Evolutionary conservation across 1,139 yeast species (phyloP).

Genomic region (Yamadazyma epiphylla): DNA sequence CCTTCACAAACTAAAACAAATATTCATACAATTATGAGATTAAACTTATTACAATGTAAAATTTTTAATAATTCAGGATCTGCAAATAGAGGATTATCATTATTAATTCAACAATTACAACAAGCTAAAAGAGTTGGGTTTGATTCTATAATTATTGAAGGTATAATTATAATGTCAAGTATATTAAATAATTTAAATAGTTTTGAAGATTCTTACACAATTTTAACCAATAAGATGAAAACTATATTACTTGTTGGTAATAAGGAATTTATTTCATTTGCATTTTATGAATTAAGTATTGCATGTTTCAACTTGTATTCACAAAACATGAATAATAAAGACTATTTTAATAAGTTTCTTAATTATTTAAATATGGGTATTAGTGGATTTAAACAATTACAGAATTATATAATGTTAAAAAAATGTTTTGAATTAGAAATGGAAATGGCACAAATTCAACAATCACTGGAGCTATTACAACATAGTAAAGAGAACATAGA

Average conservation of each 20-base stretch:
- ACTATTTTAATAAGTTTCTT: conserved; percentile 23
- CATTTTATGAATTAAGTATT: conserved; percentile 27
- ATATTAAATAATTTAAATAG: conserved; percentile 33
- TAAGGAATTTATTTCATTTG: conserved; percentile 29
- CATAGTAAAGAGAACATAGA: conserved; percentile 33
- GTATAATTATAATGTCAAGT: conserved; percentile 33
- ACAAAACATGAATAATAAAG: conserved; percentile 7
- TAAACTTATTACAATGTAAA: conserved; percentile 42
- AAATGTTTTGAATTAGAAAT: conserved; percentile 30
- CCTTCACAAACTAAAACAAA: conserved; percentile 22
- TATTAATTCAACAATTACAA: conserved; percentile 42
- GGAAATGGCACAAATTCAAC: conserved; percentile 25
- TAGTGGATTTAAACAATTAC: conserved; percentile 37
- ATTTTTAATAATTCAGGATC: conserved; percentile 35
- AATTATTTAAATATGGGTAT: conserved; percentile 39
- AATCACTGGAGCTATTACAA: conserved; percentile 23
- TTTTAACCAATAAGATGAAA: conserved; percentile 39
- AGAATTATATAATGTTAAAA: conserved; percentile 23
- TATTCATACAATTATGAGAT: conserved; percentile 36
- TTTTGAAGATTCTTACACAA: conserved; percentile 30
- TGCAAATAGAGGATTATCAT: conserved; percentile 39
- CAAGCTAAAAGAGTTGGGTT: conserved; percentile 40
- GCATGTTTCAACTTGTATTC: conserved; percentile 17
- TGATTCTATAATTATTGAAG: conserved; percentile 35
- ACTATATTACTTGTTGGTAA: conserved; percentile 32